Percentiles rank a stretch among this genome's conserved stretches.
Conservation (phyloP, 2,329 filamentous ascomycete species). For the Penicillium brasilianum region DNA sequence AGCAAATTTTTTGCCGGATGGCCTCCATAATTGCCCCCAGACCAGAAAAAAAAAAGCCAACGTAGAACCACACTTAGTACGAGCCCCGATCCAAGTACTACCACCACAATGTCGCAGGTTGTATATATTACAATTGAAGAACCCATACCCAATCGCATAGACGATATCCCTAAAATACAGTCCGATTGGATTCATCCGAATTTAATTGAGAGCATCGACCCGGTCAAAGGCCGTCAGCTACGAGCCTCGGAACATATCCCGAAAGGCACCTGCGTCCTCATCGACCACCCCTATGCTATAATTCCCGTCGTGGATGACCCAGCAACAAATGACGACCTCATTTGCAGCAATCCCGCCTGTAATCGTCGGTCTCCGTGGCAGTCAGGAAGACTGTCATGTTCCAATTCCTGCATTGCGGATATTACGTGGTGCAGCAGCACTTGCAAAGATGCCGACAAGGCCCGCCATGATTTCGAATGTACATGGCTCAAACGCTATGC, state of each 20-base stretch:
- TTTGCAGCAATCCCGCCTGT: slow-evolving; percentile 40
- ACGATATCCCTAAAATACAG: slow-evolving; percentile 15
- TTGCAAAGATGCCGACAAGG: slow-evolving; percentile 30
- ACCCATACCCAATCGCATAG: slow-evolving; percentile 12
- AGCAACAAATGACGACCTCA: slow-evolving; percentile 26
- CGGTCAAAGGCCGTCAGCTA: slow-evolving; percentile 41
- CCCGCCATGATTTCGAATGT: slow-evolving; percentile 39
- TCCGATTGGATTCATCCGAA: slow-evolving; percentile 37
- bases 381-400: slow-evolving; percentile 23
- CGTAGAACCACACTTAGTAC: slow-evolving; percentile 5
- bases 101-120: slow-evolving; percentile 26
- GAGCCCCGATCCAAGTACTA: not conserved
- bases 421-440: slow-evolving; percentile 36
- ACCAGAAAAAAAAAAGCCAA: slow-evolving; percentile 2
- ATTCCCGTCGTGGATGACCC: slow-evolving; percentile 40
- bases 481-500: slow-evolving; percentile 37
- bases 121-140: slow-evolving; percentile 12
- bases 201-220: slow-evolving; percentile 33
- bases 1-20: slow-evolving; percentile 11
- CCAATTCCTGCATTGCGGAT: slow-evolving; percentile 33
- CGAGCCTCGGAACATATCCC: slow-evolving; percentile 31
- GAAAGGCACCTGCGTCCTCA: slow-evolving; percentile 34
- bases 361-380: slow-evolving; percentile 24
- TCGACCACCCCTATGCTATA: slow-evolving; percentile 39
- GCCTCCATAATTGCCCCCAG: not conserved